A percentile compares a stretch with the other conserved stretches of the same genome.
phyloP scores from a whole-genome alignment of 768 basidiomycete species.

The Termitomyces sp. region DNA sequence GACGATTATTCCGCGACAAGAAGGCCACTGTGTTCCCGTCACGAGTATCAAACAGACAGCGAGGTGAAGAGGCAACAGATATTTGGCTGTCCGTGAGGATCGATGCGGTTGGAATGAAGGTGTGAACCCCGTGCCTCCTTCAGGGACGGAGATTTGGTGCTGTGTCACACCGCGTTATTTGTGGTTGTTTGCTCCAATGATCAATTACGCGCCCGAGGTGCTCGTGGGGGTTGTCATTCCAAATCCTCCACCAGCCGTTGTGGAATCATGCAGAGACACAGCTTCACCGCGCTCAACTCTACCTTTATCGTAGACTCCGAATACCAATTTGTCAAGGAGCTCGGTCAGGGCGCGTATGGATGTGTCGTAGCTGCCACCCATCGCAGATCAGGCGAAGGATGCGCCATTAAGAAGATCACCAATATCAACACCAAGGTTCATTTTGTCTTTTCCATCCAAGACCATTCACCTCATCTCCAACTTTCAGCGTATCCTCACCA shows the following conservation, averaged over 20 bases:
- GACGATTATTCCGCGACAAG: background rate
- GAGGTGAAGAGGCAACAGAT: conserved; percentile 19
- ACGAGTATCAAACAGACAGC: conserved; percentile 17
- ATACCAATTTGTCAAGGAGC: conserved; percentile 94
- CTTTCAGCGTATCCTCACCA: conserved; percentile 84
- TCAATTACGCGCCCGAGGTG: conserved; percentile 11
- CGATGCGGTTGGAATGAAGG: background rate
- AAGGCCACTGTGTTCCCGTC: conserved; percentile 16
- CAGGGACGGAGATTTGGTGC: background rate
- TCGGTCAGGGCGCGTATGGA: conserved; percentile 94
- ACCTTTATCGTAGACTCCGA: conserved; percentile 84
- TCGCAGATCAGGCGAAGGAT: conserved; percentile 78
- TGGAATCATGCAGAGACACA: conserved; percentile 60
- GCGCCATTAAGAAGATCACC: conserved; percentile 95
- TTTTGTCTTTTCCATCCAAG: background rate
- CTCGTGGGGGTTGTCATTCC: conserved; percentile 5
- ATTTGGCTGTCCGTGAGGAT: conserved; percentile 22
- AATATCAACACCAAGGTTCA: conserved; percentile 84
- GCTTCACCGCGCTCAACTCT: conserved; percentile 80
- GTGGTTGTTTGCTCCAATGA: conserved; percentile 10
- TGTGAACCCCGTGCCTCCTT: background rate
- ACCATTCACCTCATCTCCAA: background rate
- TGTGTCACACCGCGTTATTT: conserved; percentile 14
- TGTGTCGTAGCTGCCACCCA: conserved; percentile 87
- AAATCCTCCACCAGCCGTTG: conserved; percentile 1